These are phyloP conservation scores for Fusarium sp. DNA, from an alignment of 2,329 filamentous ascomycete species.

Conservation along the genomic window DNA sequence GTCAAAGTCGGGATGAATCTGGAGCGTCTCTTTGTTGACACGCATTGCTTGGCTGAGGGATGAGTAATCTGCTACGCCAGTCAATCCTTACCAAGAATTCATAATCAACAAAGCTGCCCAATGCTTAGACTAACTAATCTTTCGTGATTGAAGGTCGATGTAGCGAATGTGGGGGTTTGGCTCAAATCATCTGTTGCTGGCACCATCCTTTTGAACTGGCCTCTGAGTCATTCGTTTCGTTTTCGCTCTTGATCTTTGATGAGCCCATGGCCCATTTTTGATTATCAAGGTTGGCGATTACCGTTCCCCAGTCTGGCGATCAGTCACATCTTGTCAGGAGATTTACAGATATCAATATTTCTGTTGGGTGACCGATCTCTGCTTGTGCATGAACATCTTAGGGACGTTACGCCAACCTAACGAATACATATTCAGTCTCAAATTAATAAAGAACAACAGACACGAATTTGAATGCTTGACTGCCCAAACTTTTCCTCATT, in stretches of 20 bases:
- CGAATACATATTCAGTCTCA: neutral
- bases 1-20: neutral
- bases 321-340: neutral
- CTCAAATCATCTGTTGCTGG: slow-evolving; percentile 28
- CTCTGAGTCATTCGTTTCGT: slow-evolving; percentile 13
- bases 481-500: slow-evolving; percentile 26
- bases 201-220: slow-evolving; percentile 28
- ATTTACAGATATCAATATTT: neutral
- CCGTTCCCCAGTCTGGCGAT: slow-evolving; percentile 1
- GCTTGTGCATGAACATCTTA: neutral
- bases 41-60: neutral
- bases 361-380: neutral
- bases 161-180: slow-evolving; percentile 7
- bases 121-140: neutral
- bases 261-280: slow-evolving; percentile 28
- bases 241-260: slow-evolving; percentile 13
- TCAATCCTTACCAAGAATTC: slow-evolving; percentile 1
- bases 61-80: neutral
- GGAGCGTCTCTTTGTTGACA: neutral
- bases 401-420: neutral
- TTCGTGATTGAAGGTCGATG: neutral
- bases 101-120: neutral
- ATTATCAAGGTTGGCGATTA: slow-evolving; percentile 28
- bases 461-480: slow-evolving; percentile 4
- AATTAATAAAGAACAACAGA: neutral